Conservation (phyloP, 768 basidiomycete species). For the Clitopilus hobsonii region DNA sequence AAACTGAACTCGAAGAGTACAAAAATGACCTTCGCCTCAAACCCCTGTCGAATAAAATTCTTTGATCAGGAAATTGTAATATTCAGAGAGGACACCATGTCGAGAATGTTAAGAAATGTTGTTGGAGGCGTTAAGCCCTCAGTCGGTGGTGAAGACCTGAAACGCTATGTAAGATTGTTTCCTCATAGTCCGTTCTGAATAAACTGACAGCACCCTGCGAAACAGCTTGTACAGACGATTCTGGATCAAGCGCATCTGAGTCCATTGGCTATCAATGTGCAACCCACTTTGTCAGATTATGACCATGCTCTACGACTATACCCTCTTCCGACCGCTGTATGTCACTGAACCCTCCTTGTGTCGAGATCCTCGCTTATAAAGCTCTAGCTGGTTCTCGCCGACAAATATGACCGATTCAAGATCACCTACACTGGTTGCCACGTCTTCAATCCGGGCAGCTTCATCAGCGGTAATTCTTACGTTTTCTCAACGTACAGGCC, state of each 20-base stretch:
- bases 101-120: constrained; percentile 87
- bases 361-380: constrained; percentile 1
- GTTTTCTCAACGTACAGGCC: constrained; percentile 91
- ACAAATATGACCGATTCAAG: constrained; percentile 94
- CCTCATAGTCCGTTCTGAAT: not conserved
- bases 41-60: constrained; percentile 93
- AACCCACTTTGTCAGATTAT: constrained; percentile 84
- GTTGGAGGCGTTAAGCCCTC: constrained; percentile 78
- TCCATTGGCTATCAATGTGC: constrained; percentile 78
- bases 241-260: constrained; percentile 94
- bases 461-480: constrained; percentile 69
- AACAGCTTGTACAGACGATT: constrained; percentile 91
- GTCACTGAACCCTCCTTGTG: constrained; percentile 16
- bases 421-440: constrained; percentile 97
- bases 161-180: constrained; percentile 68
- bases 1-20: constrained; percentile 72
- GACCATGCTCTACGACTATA: constrained; percentile 92
- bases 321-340: constrained; percentile 87
- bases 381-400: constrained; percentile 81
- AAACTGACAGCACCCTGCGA: not conserved
- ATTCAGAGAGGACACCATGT: constrained; percentile 91
- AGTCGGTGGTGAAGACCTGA: constrained; percentile 73
- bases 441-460: constrained; percentile 96
- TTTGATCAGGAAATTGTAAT: constrained; percentile 95
- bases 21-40: constrained; percentile 77